Conservation (phyloP, 75 land plant species). For the Selaginella moellendorffii region DNA sequence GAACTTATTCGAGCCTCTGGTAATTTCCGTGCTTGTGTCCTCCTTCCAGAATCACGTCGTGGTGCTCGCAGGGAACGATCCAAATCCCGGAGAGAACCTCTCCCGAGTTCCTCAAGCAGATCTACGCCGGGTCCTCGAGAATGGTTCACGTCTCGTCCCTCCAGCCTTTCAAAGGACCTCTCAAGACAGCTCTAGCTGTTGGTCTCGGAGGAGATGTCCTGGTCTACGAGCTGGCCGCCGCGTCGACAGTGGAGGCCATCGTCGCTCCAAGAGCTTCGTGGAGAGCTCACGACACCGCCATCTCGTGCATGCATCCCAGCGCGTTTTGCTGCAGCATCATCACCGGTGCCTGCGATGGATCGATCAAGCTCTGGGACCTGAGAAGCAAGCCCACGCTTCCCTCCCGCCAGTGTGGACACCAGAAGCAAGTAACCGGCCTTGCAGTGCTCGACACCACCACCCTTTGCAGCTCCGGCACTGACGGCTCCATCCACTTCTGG, state of each 20-base stretch:
- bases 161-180: slow-evolving; percentile 16
- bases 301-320: slow-evolving; percentile 13
- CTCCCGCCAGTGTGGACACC: too few relatives aligned
- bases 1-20: slow-evolving; percentile 13
- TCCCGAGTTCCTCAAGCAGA: slow-evolving; percentile 12
- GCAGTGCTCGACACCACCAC: slow-evolving; percentile 15
- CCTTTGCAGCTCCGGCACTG: slow-evolving; percentile 7
- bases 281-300: slow-evolving; percentile 15
- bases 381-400: too few relatives aligned
- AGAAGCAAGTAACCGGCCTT: slow-evolving; percentile 5
- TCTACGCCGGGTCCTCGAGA: neutral
- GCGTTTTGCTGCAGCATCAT: slow-evolving; percentile 6
- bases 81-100: slow-evolving; percentile 14
- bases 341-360: slow-evolving; percentile 20
- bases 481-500: slow-evolving; percentile 11
- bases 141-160: slow-evolving; percentile 9
- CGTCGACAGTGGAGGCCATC: neutral
- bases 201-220: slow-evolving; percentile 14
- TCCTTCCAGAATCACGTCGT: neutral
- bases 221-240: slow-evolving; percentile 18
- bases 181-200: slow-evolving; percentile 12
- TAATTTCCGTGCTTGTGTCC: neutral
- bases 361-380: slow-evolving; percentile 13
- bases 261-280: slow-evolving; percentile 12
- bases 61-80: slow-evolving; percentile 10